Conservation (phyloP, 768 basidiomycete species). For the Tricholoma matsutake region DNA sequence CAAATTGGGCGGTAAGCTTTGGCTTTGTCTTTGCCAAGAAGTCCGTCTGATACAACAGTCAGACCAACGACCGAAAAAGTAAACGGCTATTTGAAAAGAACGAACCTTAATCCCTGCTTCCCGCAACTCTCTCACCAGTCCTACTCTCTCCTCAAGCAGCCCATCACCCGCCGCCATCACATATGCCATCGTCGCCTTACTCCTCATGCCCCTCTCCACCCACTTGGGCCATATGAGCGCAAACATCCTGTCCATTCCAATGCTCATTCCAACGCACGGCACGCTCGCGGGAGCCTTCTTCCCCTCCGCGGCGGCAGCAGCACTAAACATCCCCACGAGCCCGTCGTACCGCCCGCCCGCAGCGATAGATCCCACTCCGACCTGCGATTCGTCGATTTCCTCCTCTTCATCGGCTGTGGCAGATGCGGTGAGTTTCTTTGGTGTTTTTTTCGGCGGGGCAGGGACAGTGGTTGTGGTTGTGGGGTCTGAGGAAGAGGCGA, state of each 20-base stretch:
- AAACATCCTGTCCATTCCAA: conserved; percentile 93
- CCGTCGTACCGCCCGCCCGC: conserved; percentile 96
- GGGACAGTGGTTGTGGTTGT: conserved; percentile 28
- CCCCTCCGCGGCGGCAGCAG: conserved; percentile 71
- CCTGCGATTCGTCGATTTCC: conserved; percentile 87
- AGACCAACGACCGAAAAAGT: conserved; percentile 4
- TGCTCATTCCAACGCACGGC: conserved; percentile 90
- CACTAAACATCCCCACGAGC: conserved; percentile 89
- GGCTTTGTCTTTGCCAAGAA: conserved; percentile 93
- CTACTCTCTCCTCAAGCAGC: conserved; percentile 79
- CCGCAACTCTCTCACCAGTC: conserved; percentile 75
- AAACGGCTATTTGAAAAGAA: conserved; percentile 3
- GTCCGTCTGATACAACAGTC: conserved; percentile 59
- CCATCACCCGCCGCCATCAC: conserved; percentile 92
- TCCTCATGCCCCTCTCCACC: conserved; percentile 73
- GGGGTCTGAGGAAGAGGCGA: conserved; percentile 38
- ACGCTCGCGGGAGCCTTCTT: conserved; percentile 56
- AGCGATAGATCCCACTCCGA: conserved; percentile 99
- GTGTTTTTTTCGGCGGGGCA: conserved; percentile 24
- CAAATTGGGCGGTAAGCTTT: conserved; percentile 83
- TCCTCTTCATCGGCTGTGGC: conserved; percentile 57
- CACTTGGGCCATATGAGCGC: conserved; percentile 87
- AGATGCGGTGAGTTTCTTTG: conserved; percentile 44
- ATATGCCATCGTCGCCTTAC: conserved; percentile 91
- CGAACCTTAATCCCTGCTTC: conserved; percentile 85